Evolutionary conservation across 495 filamentous ascomycete species (phyloP), one percentile per base, ranked within the genome.

Genomic region (Melanomma pulvis-pyrius): DNA sequence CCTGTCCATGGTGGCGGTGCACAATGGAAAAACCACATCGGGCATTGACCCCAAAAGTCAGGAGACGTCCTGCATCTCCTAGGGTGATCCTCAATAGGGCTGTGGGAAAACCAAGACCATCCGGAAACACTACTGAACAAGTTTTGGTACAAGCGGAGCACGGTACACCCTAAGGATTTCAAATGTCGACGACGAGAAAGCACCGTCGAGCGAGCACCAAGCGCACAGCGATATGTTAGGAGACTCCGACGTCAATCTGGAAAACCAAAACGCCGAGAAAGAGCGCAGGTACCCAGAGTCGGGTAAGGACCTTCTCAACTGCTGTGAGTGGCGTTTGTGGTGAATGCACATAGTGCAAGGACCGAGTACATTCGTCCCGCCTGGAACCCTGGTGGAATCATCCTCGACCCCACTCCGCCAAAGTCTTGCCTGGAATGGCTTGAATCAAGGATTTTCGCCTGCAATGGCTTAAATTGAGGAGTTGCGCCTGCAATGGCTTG

Each of bases 21-120:
- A n/a, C 7, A 30, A 8, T 39, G 28, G 32, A 57, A 39, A 11
- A 41, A 57, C 26, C 28, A 13, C n/a, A n/a, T n/a, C n/a, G n/a
- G n/a, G n/a, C n/a, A n/a, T n/a, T n/a, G n/a, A n/a, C n/a, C n/a
- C 4, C n/a, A 21, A 55, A 26, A 47, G 41, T 36, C 56, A 17
- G 56, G 56, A 59, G 56, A 59, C 56, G 56, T 59, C 56, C 41
- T 21, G 56, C 41, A 44, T 11, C 39, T 15, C 39, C 39, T n/a
- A n/a, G n/a, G n/a, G n/a, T n/a, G n/a, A n/a, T 36, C 32, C 32
- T 36, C 13, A 13, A 13, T 13, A 36, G 13, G 13, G 32, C 32
- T 13, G 13, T 36, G 6, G 32, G 32, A 36, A 13, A 36, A 36
- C 13, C 32, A 36, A 36, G 32, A 36, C 32, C n/a, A n/a, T 36